A percentile compares a stretch with the other conserved stretches of the same genome.
Conservation (phyloP, 2,329 filamentous ascomycete species). For the Bretziella fagacearum region DNA sequence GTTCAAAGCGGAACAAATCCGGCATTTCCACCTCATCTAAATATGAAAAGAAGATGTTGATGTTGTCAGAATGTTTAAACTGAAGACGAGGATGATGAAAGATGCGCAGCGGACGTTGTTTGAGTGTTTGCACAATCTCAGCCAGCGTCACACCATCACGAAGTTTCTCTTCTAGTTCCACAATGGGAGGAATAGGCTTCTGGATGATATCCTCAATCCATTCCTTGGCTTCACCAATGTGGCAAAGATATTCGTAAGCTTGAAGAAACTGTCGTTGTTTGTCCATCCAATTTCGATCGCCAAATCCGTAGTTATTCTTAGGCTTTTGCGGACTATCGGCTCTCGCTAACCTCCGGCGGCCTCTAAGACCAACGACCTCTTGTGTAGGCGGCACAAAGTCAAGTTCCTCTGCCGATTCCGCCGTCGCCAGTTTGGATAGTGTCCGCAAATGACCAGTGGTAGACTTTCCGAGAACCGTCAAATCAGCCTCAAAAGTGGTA, state of each 20-base stretch:
- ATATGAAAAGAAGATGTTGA: conserved; percentile 88
- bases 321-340: conserved; percentile 34
- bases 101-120: conserved; percentile 55
- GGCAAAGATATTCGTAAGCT: conserved; percentile 95
- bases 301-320: conserved; percentile 45
- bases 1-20: conserved; percentile 89
- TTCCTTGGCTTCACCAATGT: conserved; percentile 96
- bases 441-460: conserved; percentile 80
- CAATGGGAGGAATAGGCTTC: conserved; percentile 72
- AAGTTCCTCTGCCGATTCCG: conserved; percentile 62
- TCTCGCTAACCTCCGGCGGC: conserved; percentile 66
- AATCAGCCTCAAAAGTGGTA: conserved; percentile 48
- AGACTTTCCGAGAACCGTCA: conserved; percentile 70
- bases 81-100: conserved; percentile 76
- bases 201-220: conserved; percentile 93
- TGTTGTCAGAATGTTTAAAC: conserved; percentile 94
- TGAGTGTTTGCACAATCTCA: conserved; percentile 74
- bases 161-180: conserved; percentile 82
- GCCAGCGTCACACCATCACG: conserved; percentile 87
- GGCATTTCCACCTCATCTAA: conserved; percentile 82
- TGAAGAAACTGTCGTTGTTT: conserved; percentile 91
- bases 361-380: conserved; percentile 75
- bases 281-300: conserved; percentile 93
- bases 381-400: conserved; percentile 54
- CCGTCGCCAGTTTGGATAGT: conserved; percentile 65